Evolutionary conservation across 2,329 filamentous ascomycete species (phyloP).

Genomic region (Colletotrichum eremochloae): DNA sequence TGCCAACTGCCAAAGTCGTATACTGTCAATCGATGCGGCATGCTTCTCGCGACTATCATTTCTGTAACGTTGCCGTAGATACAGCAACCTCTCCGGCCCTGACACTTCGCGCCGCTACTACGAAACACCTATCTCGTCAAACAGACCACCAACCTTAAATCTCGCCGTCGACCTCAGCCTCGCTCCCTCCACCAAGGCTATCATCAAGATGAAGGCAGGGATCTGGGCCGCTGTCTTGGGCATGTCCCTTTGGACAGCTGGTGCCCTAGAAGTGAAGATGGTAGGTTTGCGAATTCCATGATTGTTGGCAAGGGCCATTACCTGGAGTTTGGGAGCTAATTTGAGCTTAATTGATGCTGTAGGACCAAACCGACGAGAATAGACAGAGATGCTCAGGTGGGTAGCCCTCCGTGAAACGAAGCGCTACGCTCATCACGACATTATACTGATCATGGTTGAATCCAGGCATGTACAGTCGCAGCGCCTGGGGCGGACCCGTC

Average conservation of each 20-base stretch:
- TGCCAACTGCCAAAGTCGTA: conserved; percentile 11
- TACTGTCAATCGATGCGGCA: conserved; percentile 21
- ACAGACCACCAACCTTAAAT: conserved; percentile 9
- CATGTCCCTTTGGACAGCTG: conserved; percentile 66
- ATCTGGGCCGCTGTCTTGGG: conserved; percentile 64
- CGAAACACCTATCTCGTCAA: background rate
- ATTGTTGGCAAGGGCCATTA: conserved; percentile 12
- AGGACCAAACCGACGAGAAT: conserved; percentile 84
- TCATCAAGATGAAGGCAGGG: conserved; percentile 67
- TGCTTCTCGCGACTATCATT: conserved; percentile 20
- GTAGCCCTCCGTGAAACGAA: conserved; percentile 40
- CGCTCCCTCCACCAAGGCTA: background rate
- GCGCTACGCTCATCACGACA: background rate
- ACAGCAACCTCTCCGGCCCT: conserved; percentile 7
- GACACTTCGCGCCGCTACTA: conserved; percentile 5
- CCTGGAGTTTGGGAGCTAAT: conserved; percentile 37
- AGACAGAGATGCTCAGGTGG: conserved; percentile 81
- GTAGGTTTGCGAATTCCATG: conserved; percentile 54
- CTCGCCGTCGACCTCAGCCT: background rate
- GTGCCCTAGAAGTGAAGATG: conserved; percentile 70
- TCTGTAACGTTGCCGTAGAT: conserved; percentile 25
- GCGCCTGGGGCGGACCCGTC: conserved; percentile 86
- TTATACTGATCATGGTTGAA: conserved; percentile 41
- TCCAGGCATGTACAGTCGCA: conserved; percentile 91
- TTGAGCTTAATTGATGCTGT: conserved; percentile 17